Base-by-base conservation (phyloP, 495 filamentous ascomycete species). In the Penicillium silybi region DNA sequence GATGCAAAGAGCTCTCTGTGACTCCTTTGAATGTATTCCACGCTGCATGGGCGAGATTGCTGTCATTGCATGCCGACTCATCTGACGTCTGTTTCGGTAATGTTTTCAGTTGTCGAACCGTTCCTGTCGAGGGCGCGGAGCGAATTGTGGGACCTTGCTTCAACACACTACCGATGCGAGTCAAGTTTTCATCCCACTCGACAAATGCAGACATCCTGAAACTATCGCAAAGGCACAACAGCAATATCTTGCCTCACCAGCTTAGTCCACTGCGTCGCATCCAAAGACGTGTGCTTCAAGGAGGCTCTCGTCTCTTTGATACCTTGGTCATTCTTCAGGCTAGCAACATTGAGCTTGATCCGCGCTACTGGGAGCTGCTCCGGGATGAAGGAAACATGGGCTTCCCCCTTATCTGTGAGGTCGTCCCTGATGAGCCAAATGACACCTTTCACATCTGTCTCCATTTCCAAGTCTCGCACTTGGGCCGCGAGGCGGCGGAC, bases 1-100 rank as follows among this genome's bases (percentile, higher is more conserved):
- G 59, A 22, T 75, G 78, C 44, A 80, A 75, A 49, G 62, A 69
- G 3, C 54, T 80, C n/a, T 79, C 80, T 0, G 71, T 82, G 0
- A 81, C 88, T 1, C 67, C 88, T 0, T 70, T 90, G 13, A 72
- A 83, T 15, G 57, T 91, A 0, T 74, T 80, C 18, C 88, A 95
- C 61, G 72, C 85, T 2, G 77, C 82, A 9, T 92, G 88, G 87
- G 79, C 84, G 1, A 71, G 73, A 17, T 56, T 85, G 0, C 61
- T 95, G 1, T 66, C 79, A 0, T 62, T 75, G 1, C 68, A 80
- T 37, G 69, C 80, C 29, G 58, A 72, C 2, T 73, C 73, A 25
- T 50, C 61, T 0, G 88, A 93, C 54, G 56, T 95, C n/a, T 91
- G 87, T 67, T 93, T 95, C 48, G 89, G 89, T 0, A 90, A 83